A percentile compares a stretch with the other conserved stretches of the same genome.
Evolutionary conservation across 345 rosid genomes (phyloP).

Genomic region (Heritiera littoralis): DNA sequence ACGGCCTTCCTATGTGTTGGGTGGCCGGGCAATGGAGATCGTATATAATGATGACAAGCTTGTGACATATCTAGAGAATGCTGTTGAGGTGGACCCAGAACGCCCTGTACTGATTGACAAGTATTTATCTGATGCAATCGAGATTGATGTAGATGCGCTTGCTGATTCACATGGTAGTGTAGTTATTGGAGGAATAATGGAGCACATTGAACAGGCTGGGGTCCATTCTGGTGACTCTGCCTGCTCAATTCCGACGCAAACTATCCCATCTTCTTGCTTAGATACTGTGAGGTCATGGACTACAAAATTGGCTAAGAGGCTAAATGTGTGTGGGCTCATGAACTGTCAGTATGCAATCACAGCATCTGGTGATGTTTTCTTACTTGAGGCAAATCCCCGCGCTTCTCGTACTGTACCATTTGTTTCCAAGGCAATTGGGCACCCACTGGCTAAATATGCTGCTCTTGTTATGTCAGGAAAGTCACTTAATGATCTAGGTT

Average conservation of each 20-base stretch:
- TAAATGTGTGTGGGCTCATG: constrained; percentile 94
- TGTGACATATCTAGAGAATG: constrained; percentile 74
- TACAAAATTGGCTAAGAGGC: constrained; percentile 65
- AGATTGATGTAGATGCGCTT: constrained; percentile 87
- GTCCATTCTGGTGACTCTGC: constrained; percentile 99
- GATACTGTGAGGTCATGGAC: constrained; percentile 83
- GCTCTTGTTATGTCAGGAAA: constrained; percentile 91
- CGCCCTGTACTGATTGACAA: constrained; percentile 87
- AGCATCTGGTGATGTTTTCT: constrained; percentile 73
- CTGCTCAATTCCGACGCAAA: constrained; percentile 86
- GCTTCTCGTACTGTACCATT: constrained; percentile 98
- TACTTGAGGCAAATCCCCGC: constrained; percentile 97
- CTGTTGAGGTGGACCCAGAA: constrained; percentile 93
- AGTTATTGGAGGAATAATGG: constrained; percentile 97
- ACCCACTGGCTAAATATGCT: constrained; percentile 91
- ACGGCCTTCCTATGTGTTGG: constrained; percentile 92
- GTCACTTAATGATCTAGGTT: constrained; percentile 65
- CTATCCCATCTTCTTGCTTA: constrained; percentile 70
- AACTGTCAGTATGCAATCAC: constrained; percentile 93
- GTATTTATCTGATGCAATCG: constrained; percentile 87
- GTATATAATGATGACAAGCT: constrained; percentile 82
- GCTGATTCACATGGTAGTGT: constrained; percentile 81
- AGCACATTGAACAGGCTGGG: constrained; percentile 98
- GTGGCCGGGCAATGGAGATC: constrained; percentile 98
- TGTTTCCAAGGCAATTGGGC: constrained; percentile 97